These are phyloP conservation scores for Lentinus polychrous DNA, from an alignment of 1,284 basidiomycete species.

Conservation along the genomic window DNA sequence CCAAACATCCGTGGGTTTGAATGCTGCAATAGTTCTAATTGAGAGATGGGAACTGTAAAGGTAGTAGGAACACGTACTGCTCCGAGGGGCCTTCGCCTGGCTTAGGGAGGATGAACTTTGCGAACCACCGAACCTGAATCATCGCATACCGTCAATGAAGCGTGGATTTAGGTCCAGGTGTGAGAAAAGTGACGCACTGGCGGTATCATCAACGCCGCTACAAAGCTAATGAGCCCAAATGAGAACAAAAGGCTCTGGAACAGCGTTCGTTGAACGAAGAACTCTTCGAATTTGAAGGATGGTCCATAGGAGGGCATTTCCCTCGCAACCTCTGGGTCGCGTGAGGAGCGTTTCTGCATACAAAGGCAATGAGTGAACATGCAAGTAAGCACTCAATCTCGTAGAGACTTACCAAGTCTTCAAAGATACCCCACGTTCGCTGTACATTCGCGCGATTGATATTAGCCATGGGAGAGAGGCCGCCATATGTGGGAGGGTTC, in stretches of 20 bases:
- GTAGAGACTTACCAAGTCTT: slow-evolving; percentile 23
- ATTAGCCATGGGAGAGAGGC: slow-evolving; percentile 54
- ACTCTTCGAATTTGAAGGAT: slow-evolving; percentile 72
- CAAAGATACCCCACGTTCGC: slow-evolving; percentile 71
- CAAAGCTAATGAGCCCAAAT: slow-evolving; percentile 27
- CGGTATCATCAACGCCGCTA: slow-evolving; percentile 27
- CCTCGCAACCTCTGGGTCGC: background rate
- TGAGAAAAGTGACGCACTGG: slow-evolving; percentile 29
- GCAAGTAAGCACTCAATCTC: too few relatives aligned
- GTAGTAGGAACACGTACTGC: slow-evolving; percentile 33
- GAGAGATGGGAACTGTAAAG: background rate
- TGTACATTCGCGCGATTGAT: slow-evolving; percentile 68
- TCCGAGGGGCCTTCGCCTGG: slow-evolving; percentile 60
- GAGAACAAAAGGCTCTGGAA: slow-evolving; percentile 38
- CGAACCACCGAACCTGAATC: slow-evolving; percentile 50
- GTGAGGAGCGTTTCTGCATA: background rate
- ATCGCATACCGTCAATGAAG: too few relatives aligned
- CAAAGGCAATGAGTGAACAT: background rate
- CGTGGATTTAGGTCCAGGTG: too few relatives aligned
- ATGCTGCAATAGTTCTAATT: slow-evolving; percentile 27
- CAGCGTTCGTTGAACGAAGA: slow-evolving; percentile 36
- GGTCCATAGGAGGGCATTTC: slow-evolving; percentile 45
- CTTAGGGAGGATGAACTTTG: slow-evolving; percentile 42
- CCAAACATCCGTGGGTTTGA: slow-evolving; percentile 50
- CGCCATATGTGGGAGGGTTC: slow-evolving; percentile 42